Conservation (phyloP, 345 rosid genomes). For the Eutrema heterophyllum region DNA sequence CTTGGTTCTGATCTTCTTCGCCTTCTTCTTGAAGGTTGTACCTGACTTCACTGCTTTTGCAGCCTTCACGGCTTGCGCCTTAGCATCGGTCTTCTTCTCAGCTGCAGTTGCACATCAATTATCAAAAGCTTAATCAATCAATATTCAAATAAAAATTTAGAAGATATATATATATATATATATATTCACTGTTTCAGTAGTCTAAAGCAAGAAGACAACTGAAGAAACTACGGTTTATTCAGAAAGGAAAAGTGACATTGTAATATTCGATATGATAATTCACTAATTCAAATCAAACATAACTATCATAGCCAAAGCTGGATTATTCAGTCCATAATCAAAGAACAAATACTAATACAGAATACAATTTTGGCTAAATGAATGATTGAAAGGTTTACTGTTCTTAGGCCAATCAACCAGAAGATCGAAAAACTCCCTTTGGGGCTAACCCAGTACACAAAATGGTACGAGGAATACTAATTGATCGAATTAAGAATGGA, state of each 20-base stretch:
- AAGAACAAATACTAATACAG: too few species aligned
- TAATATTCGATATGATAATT: not conserved
- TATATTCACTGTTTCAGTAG: too few species aligned
- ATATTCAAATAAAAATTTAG: too few species aligned
- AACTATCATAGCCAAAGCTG: too few species aligned
- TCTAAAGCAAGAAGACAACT: too few species aligned
- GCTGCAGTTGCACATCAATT: constrained; percentile 19
- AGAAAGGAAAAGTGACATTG: too few species aligned
- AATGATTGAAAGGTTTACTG: not conserved
- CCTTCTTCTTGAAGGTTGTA: constrained; percentile 52
- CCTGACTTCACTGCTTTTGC: constrained; percentile 73
- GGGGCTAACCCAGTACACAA: not conserved
- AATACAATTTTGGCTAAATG: not conserved
- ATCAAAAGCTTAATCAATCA: too few species aligned
- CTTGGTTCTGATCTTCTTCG: constrained; percentile 63
- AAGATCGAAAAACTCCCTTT: not conserved
- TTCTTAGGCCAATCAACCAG: not conserved
- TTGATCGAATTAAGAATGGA: too few species aligned
- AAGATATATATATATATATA: too few species aligned
- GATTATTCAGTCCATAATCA: too few species aligned
- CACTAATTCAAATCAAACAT: not conserved
- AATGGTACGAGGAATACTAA: too few species aligned
- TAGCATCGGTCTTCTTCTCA: constrained; percentile 52
- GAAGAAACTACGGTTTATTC: too few species aligned
- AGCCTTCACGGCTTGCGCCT: constrained; percentile 75